These are phyloP conservation scores for Linnemannia schmuckeri DNA, from an alignment of 192 early-diverging fungal species.

Conservation along the genomic window DNA sequence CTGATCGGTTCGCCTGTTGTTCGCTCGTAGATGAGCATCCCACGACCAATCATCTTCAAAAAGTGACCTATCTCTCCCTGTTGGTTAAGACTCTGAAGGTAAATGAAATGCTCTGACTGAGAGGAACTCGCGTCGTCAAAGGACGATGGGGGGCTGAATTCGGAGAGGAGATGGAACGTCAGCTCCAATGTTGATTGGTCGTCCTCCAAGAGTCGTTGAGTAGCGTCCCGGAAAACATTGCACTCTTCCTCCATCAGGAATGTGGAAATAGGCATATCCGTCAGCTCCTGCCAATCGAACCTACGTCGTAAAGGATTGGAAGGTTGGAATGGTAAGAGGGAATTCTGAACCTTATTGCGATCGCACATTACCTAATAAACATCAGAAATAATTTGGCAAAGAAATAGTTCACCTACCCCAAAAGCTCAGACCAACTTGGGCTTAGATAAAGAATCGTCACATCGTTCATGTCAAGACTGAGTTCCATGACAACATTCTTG, in stretches of 20 bases:
- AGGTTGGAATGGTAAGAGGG: background rate
- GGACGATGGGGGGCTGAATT: slow-evolving; percentile 40
- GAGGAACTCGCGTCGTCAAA: slow-evolving; percentile 54
- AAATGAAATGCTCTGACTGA: slow-evolving; percentile 63
- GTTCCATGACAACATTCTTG: slow-evolving; percentile 83
- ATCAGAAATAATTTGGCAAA: background rate
- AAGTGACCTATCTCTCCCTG: slow-evolving; percentile 33
- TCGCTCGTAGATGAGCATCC: slow-evolving; percentile 85
- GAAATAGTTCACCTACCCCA: slow-evolving; percentile 67
- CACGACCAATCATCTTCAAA: slow-evolving; percentile 87
- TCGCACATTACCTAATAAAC: background rate
- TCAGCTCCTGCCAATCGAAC: slow-evolving; percentile 60
- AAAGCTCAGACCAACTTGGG: slow-evolving; percentile 75
- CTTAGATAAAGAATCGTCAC: slow-evolving; percentile 73
- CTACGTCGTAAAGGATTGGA: slow-evolving; percentile 38
- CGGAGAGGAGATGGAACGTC: slow-evolving; percentile 61
- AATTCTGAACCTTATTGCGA: background rate
- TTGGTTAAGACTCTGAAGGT: slow-evolving; percentile 22
- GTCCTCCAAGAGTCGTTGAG: slow-evolving; percentile 64
- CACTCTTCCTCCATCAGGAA: slow-evolving; percentile 71
- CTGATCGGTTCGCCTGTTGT: slow-evolving; percentile 72
- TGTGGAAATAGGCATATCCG: slow-evolving; percentile 62
- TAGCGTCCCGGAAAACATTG: slow-evolving; percentile 74
- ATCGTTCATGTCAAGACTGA: slow-evolving; percentile 67
- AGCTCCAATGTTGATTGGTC: slow-evolving; percentile 77